A percentile compares a stretch with the other conserved stretches of the same genome.
These are phyloP conservation scores for Myriosclerotinia duriaeana DNA, from an alignment of 2,329 filamentous ascomycete genomes.

Conservation along the genomic window DNA sequence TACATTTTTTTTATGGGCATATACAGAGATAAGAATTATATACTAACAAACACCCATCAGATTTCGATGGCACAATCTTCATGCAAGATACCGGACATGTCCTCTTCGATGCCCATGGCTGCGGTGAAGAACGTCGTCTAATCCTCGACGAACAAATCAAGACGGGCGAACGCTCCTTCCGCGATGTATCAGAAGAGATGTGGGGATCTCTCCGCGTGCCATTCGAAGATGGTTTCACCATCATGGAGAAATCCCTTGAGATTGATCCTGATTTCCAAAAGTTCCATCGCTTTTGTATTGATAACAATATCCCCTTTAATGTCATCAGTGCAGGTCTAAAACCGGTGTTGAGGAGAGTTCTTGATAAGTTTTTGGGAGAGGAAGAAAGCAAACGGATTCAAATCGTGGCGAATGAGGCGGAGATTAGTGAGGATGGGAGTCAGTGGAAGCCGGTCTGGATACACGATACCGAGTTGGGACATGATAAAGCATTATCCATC, in stretches of 20 bases:
- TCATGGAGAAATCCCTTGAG: constrained; percentile 61
- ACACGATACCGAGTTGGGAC: constrained; percentile 63
- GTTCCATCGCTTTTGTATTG: constrained; percentile 65
- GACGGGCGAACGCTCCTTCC: constrained; percentile 63
- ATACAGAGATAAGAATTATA: background rate
- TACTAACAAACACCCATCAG: constrained; percentile 42
- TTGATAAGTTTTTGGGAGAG: constrained; percentile 65
- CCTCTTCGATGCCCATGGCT: constrained; percentile 65
- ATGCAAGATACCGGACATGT: constrained; percentile 70
- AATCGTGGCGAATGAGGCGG: constrained; percentile 67
- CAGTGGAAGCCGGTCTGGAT: constrained; percentile 67
- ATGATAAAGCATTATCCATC: constrained; percentile 66
- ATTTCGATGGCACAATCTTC: constrained; percentile 72
- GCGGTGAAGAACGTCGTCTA: constrained; percentile 55
- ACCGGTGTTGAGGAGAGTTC: constrained; percentile 59
- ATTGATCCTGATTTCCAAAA: constrained; percentile 63
- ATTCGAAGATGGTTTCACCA: constrained; percentile 65
- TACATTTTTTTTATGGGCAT: background rate
- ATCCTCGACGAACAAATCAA: constrained; percentile 64
- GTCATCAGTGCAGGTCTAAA: constrained; percentile 68
- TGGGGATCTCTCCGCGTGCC: constrained; percentile 66
- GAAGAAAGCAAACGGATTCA: constrained; percentile 49
- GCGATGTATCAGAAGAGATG: constrained; percentile 71
- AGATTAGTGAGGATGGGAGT: constrained; percentile 57
- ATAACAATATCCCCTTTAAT: constrained; percentile 65